Conservation (phyloP, 305 asterid genomes). For the Petunia hybrid region DNA sequence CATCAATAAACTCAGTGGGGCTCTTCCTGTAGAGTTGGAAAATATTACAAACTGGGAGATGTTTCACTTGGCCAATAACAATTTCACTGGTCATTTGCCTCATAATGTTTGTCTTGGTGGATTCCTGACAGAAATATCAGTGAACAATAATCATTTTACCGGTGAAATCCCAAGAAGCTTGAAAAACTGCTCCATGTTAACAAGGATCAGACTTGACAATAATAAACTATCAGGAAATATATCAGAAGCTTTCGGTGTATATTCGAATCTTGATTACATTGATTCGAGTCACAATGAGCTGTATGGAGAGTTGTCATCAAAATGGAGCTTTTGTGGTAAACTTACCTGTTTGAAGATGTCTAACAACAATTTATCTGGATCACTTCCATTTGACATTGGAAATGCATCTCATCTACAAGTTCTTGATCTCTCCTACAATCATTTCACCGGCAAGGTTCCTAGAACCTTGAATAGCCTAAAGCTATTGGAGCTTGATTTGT, state of each 20-base stretch:
- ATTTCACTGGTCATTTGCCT: conserved; percentile 40
- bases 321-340: conserved; percentile 26
- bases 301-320: conserved; percentile 9
- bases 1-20: conserved; percentile 37
- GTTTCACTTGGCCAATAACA: conserved; percentile 31
- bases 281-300: conserved; percentile 32
- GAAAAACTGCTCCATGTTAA: conserved; percentile 27
- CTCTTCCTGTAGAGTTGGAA: conserved; percentile 30
- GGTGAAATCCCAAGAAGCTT: conserved; percentile 38
- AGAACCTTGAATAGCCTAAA: conserved; percentile 34
- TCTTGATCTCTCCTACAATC: conserved; percentile 43
- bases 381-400: conserved; percentile 46
- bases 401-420: conserved; percentile 23
- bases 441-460: conserved; percentile 40
- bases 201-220: conserved; percentile 16
- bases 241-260: conserved; percentile 30
- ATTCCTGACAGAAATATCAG: conserved; percentile 30
- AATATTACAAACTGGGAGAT: conserved; percentile 28
- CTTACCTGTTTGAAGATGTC: conserved; percentile 38
- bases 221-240: conserved; percentile 27
- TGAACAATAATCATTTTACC: conserved; percentile 30
- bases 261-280: conserved; percentile 21
- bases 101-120: conserved; percentile 41
- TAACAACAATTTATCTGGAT: conserved; percentile 46
- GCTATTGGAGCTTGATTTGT: conserved; percentile 32